Base-by-base conservation (phyloP, 2,329 filamentous ascomycete genomes). In the Thelonectria discophora region DNA sequence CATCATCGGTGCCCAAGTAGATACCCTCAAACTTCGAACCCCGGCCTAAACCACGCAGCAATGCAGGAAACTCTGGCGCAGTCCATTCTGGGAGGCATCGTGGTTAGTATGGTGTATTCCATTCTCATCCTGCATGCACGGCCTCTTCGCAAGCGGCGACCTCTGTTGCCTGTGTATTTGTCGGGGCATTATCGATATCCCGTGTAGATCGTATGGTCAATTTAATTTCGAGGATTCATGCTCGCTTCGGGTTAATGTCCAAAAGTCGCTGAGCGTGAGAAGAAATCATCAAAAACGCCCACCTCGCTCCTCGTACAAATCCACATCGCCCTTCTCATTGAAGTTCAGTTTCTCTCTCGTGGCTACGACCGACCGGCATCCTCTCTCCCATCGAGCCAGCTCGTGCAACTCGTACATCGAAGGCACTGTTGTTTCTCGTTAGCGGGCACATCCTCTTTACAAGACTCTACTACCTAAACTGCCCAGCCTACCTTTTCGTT, bases 401-500 rank as follows among this genome's bases (percentile, higher is more conserved):
- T 83, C 11, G 80, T 82, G 66, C 82, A 84, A 59, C 83, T 80
- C 46, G 83, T 68, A 63, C 82, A 84, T 10, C 81, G 78, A 32
- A 74, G 60, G 18, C 79, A 75, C 82, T 83, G n/a, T n/a, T n/a
- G n/a, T n/a, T n/a, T n/a, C n/a, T n/a, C n/a, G n/a, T n/a, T n/a
- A n/a, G n/a, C n/a, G n/a, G n/a, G n/a, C n/a, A n/a, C n/a, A n/a
- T n/a, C n/a, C n/a, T n/a, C n/a, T n/a, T n/a, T n/a, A n/a, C n/a
- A n/a, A n/a, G n/a, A n/a, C n/a, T n/a, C n/a, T n/a, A n/a, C n/a
- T n/a, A n/a, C n/a, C n/a, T n/a, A n/a, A n/a, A n/a, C n/a, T n/a
- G n/a, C n/a, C 13, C 5, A 21, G 63, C 79, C 69, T 58, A 88
- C 88, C 82, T 88, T 88, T 53, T 86, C 83, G 68, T 84, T 88